Conservation (phyloP, 192 early-diverging fungal species). For the Gaertneriomyces sp. region DNA sequence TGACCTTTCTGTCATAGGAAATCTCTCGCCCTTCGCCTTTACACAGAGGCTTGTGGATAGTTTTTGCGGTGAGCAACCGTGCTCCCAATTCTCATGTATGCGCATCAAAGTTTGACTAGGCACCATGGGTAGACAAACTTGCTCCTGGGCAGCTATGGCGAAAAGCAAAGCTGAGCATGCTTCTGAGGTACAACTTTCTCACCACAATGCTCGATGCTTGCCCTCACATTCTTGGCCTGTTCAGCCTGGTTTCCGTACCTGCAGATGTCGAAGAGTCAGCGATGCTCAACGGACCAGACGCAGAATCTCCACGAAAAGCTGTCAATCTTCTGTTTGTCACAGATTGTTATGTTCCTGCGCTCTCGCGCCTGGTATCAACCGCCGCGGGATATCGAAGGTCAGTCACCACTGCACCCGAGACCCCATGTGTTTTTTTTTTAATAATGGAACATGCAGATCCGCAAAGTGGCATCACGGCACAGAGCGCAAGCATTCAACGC, state of each 20-base stretch:
- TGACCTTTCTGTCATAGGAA: background rate
- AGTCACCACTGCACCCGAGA: background rate
- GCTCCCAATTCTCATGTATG: background rate
- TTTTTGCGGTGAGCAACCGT: constrained; percentile 9
- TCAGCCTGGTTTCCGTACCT: constrained; percentile 4
- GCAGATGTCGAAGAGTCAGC: background rate
- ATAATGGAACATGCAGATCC: too few relatives aligned
- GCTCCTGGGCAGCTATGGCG: constrained; percentile 1
- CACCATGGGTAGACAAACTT: background rate
- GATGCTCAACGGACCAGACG: background rate
- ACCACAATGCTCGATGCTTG: background rate
- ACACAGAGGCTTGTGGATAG: constrained; percentile 16
- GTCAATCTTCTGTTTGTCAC: background rate
- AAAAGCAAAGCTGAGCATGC: constrained; percentile 9
- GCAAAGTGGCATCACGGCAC: too few relatives aligned
- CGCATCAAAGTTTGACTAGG: background rate
- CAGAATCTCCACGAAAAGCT: background rate
- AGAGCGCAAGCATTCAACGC: too few relatives aligned
- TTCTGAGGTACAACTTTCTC: background rate
- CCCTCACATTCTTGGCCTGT: background rate
- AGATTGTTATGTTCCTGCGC: background rate
- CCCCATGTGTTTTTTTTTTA: too few relatives aligned
- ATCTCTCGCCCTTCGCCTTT: constrained; percentile 14
- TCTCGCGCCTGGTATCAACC: background rate
- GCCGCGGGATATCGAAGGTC: background rate